phyloP scores from a whole-genome alignment of 2,329 filamentous ascomycete species.

The Pseudocercospora fijiensis region DNA sequence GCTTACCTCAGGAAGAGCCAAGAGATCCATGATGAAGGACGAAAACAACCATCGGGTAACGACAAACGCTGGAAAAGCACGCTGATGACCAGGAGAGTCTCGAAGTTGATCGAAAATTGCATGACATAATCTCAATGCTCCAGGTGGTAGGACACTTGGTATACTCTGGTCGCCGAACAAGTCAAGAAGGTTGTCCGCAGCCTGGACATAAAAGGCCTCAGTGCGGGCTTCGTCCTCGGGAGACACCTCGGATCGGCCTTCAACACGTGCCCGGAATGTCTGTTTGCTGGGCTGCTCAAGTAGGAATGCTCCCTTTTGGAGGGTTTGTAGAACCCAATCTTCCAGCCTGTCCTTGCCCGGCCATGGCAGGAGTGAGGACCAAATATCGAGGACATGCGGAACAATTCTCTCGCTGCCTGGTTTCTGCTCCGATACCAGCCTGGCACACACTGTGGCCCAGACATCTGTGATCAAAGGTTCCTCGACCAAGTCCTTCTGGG shows the following conservation, averaged over 20 bases:
- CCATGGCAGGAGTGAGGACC: conserved; percentile 85
- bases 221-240: conserved; percentile 77
- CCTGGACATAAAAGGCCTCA: conserved; percentile 83
- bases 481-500: conserved; percentile 39
- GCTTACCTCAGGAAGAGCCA: conserved; percentile 82
- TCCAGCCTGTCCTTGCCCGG: conserved; percentile 86
- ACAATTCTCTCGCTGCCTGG: conserved; percentile 77
- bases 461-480: conserved; percentile 80
- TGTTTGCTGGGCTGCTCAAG: conserved; percentile 76
- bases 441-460: conserved; percentile 85
- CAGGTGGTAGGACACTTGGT: conserved; percentile 79
- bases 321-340: conserved; percentile 89
- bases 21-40: conserved; percentile 76
- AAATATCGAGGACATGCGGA: conserved; percentile 80
- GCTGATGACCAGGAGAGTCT: conserved; percentile 67
- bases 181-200: conserved; percentile 77
- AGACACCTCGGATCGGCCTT: conserved; percentile 66
- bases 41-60: conserved; percentile 92
- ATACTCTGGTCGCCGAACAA: conserved; percentile 77
- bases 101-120: conserved; percentile 70
- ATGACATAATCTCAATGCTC: conserved; percentile 78
- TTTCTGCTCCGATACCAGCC: conserved; percentile 74
- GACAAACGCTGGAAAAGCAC: conserved; percentile 73
- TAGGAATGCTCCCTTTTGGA: conserved; percentile 89
- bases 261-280: conserved; percentile 63